Evolutionary conservation across 345 rosid genomes (phyloP).

Genomic region (Aquilaria sinensis): DNA sequence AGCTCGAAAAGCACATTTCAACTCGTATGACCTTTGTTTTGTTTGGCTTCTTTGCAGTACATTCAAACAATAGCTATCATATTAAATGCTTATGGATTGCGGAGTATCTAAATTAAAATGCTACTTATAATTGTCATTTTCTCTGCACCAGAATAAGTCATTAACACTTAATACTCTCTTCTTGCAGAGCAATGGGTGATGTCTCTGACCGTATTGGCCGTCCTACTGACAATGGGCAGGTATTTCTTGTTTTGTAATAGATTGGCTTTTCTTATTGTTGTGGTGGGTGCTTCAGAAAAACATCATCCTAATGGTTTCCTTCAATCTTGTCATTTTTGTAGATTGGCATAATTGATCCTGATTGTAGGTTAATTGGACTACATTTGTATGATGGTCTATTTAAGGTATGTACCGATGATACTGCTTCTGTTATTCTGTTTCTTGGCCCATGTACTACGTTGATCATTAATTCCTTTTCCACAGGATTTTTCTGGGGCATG

Average conservation of each 20-base stretch:
- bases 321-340: slow-evolving; percentile 20
- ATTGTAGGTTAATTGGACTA: slow-evolving; percentile 90
- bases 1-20: too few species aligned
- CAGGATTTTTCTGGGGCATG: too few species aligned
- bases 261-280: not conserved
- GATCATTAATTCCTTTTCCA: not conserved
- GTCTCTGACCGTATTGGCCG: slow-evolving; percentile 91
- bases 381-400: slow-evolving; percentile 95
- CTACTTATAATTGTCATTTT: too few species aligned
- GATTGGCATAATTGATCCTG: slow-evolving; percentile 98
- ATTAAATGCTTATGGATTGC: too few species aligned
- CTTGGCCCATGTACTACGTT: not conserved
- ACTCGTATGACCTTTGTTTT: too few species aligned
- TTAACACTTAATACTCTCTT: not conserved
- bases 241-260: slow-evolving; percentile 19
- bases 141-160: too few species aligned
- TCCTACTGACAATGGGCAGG: slow-evolving; percentile 95
- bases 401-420: slow-evolving; percentile 43
- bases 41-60: too few species aligned
- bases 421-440: slow-evolving; percentile 1
- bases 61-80: too few species aligned
- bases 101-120: too few species aligned
- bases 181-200: slow-evolving; percentile 86
- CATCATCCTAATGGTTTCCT: slow-evolving; percentile 5
- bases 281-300: not conserved